Evolutionary conservation across 2,329 filamentous ascomycete genomes (phyloP), one percentile per base, ranked within the genome.

Genomic region (Coniella lustricola): DNA sequence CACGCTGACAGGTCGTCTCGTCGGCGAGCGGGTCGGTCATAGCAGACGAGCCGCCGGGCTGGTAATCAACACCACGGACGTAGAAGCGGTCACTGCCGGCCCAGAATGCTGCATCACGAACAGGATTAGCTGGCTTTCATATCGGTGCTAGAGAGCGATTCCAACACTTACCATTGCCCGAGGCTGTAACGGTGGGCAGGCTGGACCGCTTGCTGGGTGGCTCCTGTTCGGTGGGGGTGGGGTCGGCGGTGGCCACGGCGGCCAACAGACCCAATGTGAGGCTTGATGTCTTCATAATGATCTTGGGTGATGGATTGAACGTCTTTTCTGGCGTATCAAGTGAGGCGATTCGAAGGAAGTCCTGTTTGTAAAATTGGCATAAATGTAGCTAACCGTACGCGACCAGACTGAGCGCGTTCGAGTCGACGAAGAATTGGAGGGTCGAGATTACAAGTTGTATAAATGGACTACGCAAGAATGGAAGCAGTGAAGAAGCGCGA

Each of bases 21-120:
- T 94, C 83, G 54, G 87, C 82, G 46, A 95, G 83, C 52, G 90
- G 89, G 63, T 95, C 90, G n/a, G 58, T 45, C 57, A 72, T 71
- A 52, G 65, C 66, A 3, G 76, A 73, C 22, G 76, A 75, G 54
- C 77, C 78, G 53, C 77, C 78, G n/a, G 78, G 78, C 63, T 81
- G 77, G 65, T 81, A 82, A 66, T 80, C 78, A 41, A 81, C 73
- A 54, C 78, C 78, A 22, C 77, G 76, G 50, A 82, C 59, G 57
- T 79, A 81, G 68, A 81, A 82, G 51, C 78, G 75, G 7, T 69
- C 62, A 48, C 67, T 66, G 54, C 68, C 74, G 36, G 70, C 57
- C 67, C 70, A 81, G 70, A 81, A 81, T 44, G 78, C 77, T 80
- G 48, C 13, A 29, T 5, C 25, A 29, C 5, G 21, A 9, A 3